These are phyloP conservation scores for Pulveroboletus sp. DNA, from an alignment of 768 basidiomycete genomes.

Conservation along the genomic window DNA sequence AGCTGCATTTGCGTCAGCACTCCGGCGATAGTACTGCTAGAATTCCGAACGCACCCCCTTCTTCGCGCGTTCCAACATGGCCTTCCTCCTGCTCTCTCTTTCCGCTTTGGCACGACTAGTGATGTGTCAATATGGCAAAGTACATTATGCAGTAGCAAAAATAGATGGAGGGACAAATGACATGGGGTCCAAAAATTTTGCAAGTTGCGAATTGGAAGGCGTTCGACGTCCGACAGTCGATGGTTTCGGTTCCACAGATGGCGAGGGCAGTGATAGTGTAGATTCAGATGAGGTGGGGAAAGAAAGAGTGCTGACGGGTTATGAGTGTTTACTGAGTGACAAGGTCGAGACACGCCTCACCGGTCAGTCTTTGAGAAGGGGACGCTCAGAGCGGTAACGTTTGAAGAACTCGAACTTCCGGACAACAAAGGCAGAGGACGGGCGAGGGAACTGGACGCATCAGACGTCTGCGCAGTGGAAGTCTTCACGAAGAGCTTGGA, in stretches of 20 bases:
- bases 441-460: constrained; percentile 1
- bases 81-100: constrained; percentile 62
- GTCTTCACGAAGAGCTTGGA: constrained; percentile 8
- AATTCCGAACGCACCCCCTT: constrained; percentile 55
- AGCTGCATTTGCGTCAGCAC: constrained; percentile 34
- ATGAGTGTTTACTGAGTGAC: constrained; percentile 54
- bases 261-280: not conserved
- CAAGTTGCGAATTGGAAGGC: constrained; percentile 30
- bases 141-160: constrained; percentile 58
- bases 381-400: constrained; percentile 22
- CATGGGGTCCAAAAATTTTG: constrained; percentile 32
- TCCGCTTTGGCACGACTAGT: constrained; percentile 70
- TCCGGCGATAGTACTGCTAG: not conserved
- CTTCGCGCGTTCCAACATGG: constrained; percentile 66
- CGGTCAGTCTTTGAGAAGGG: constrained; percentile 51
- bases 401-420: constrained; percentile 10
- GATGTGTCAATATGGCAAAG: constrained; percentile 16
- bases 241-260: constrained; percentile 16
- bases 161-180: constrained; percentile 66
- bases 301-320: constrained; percentile 48
- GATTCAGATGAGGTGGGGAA: constrained; percentile 18
- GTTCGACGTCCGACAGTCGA: constrained; percentile 22
- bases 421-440: constrained; percentile 6
- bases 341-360: constrained; percentile 43
- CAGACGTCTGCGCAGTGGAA: constrained; percentile 3